Base-by-base conservation (phyloP, 176 grass and related monocot genomes). In the Leersia perrieri region DNA sequence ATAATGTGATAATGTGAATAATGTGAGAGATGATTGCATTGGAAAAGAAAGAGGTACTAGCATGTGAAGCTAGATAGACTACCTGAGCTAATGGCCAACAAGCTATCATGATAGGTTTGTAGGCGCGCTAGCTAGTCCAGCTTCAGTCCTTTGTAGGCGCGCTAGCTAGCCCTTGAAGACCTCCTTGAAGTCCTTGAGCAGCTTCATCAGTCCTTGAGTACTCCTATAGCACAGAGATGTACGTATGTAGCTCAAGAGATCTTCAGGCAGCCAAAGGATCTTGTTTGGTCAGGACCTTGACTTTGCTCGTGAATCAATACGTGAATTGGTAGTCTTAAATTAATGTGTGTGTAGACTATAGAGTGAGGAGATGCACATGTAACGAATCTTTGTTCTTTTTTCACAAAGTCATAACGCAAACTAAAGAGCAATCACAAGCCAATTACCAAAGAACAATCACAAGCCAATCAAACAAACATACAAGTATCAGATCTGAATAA, bases 11-110 rank as follows among this genome's bases (percentile, higher is more conserved):
- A n/a, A n/a, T n/a, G n/a, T n/a, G n/a, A n/a, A n/a, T n/a, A n/a
- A n/a, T n/a, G n/a, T 11, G 42, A 75, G 33, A 75, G n/a, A 75
- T 28, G 73, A 88, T 79, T 87, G 63, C 70, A 53, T 70, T 70
- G 87, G 76, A 80, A 70, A 75, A 70, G 30, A 62, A 47, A 68
- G 44, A 31, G 1, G 11, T 25, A 31, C 7, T 44, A 47, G 68
- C 77, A 76, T 89, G 77, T 85, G 82, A 89, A 70, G 53, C 63
- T 80, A 64, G 70, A 40, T 31, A 20, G 26, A 72, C 53, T 71
- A 63, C 33, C 55, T 72, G 33, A 30, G 82, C 65, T 65, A 70
- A 64, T 70, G 27, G 15, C 64, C 77, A 81, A 58, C 38, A 55
- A 75, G 33, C 44, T 76, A 66, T 70, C 87, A 65, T 85, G 64